These are phyloP conservation scores for Cicer yamashitae DNA, from an alignment of 306 rosid genomes.

Conservation along the genomic window DNA sequence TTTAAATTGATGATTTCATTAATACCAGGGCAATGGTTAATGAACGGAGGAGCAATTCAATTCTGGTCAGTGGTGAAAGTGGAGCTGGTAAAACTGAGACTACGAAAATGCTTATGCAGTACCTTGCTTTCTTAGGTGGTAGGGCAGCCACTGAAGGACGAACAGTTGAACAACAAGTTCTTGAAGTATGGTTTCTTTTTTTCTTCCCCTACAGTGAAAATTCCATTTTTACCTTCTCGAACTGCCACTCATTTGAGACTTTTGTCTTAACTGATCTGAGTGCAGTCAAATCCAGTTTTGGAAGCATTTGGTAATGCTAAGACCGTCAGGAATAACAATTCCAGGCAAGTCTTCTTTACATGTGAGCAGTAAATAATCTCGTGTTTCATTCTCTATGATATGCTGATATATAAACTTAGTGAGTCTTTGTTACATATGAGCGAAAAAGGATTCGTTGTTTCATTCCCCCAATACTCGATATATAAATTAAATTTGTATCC, in stretches of 20 bases:
- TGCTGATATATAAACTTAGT: conserved; percentile 13
- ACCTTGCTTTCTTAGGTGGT: conserved; percentile 97
- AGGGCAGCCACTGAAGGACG: conserved; percentile 94
- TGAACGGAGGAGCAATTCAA: conserved; percentile 94
- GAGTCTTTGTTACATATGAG: conserved; percentile 36
- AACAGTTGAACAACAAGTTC: conserved; percentile 99
- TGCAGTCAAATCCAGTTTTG: conserved; percentile 99
- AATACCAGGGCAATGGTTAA: conserved; percentile 86
- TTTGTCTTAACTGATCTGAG: conserved; percentile 39
- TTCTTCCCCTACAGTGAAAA: conserved; percentile 3
- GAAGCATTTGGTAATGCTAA: conserved; percentile 99
- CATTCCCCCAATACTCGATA: conserved; percentile 13
- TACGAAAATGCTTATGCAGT: conserved; percentile 97
- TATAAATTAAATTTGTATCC: conserved; percentile 29
- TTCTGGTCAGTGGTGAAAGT: conserved; percentile 99
- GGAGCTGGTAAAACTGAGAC: conserved; percentile 99
- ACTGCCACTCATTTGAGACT: conserved; percentile 39
- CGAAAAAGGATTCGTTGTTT: conserved; percentile 25
- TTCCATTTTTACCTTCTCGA: not conserved
- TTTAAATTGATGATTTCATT: conserved; percentile 32
- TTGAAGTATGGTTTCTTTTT: conserved; percentile 69
- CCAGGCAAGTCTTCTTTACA: conserved; percentile 70
- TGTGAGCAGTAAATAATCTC: conserved; percentile 36
- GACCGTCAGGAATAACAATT: conserved; percentile 96
- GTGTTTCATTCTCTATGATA: conserved; percentile 32